Evolutionary conservation across 139 green algal genomes (phyloP), one percentile per base, ranked within the genome.

Genomic region (Picocystis salinarum): DNA sequence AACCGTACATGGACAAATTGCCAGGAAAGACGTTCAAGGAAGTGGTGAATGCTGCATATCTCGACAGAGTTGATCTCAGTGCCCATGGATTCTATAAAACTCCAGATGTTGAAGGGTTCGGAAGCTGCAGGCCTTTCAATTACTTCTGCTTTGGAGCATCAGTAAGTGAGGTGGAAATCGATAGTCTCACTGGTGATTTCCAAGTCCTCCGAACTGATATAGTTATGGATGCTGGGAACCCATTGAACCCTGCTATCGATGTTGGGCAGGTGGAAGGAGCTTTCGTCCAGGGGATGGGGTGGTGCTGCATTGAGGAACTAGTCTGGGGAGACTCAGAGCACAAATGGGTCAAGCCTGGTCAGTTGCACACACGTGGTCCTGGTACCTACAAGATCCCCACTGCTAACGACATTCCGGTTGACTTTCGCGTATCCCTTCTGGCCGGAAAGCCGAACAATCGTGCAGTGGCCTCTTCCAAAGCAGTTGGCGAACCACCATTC

Each of bases 51-150:
- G 58, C 69, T 2, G 86, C 85, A 0, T 82, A 92, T 61, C 31
- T 84, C 24, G 74, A 91, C 9, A 56, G 85, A 0, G 62, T 91
- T 1, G 83, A 96, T 62, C 69, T 96, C 3, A 75, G 46, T 10
- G 83, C 85, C 0, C 83, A 96, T 47, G 85, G 85, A 50, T 96
- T 93, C 64, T 93, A 92, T 62, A 39, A 37, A 18, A 96, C 85
- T 3, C 83, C 85, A 28, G 79, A 92, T 41, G 61, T 95, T 10
- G 9, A 2, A 55, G 58, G 77, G 22, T 83, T 78, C 52, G 74
- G 71, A 34, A 74, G 71, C 40, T 45, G 53, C 17, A 52, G 48
- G 17, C 85, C 85, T 33, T 94, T 93, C 70, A 90, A 90, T 64
- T 96, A 96, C 71, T 85, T 87, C 53, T 68, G 46, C 15, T 75